Conservation (phyloP, 495 filamentous ascomycete genomes). For the Penicillium malachiteum region DNA sequence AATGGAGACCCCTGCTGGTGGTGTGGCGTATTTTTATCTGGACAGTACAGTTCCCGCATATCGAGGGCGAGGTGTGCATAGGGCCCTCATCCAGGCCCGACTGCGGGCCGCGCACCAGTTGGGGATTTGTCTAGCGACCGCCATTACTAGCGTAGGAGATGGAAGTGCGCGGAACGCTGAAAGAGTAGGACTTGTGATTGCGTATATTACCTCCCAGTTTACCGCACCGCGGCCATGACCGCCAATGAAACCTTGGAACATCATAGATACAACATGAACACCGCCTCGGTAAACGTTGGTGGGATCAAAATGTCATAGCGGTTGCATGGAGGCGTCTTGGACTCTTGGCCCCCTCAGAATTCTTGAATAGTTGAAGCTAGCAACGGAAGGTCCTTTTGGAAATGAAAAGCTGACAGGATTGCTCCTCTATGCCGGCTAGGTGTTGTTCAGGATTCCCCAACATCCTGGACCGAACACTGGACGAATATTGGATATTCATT, state of each 20-base stretch:
- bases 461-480: no score
- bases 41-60: slow-evolving; percentile 9
- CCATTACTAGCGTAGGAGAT: slow-evolving; percentile 10
- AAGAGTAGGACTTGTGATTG: slow-evolving; percentile 8
- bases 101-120: slow-evolving; percentile 3
- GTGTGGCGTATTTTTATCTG: slow-evolving; percentile 13
- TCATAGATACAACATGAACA: background rate
- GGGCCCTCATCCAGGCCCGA: slow-evolving; percentile 12
- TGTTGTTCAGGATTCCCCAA: no score
- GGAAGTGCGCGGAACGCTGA: slow-evolving; percentile 17
- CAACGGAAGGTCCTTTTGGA: no score
- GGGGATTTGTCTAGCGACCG: slow-evolving; percentile 7
- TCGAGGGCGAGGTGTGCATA: slow-evolving; percentile 16
- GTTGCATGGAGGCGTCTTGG: no score
- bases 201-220: slow-evolving; percentile 8
- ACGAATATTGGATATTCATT: no score
- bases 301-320: no score
- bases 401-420: no score
- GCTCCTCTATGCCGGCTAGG: no score
- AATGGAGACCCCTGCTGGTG: slow-evolving; percentile 2
- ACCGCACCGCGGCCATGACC: background rate
- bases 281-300: no score
- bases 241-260: background rate
- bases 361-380: no score
- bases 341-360: no score